Evolutionary conservation across 345 rosid genomes (phyloP), one percentile per base, ranked within the genome.

Genomic region (Camelina neglecta): DNA sequence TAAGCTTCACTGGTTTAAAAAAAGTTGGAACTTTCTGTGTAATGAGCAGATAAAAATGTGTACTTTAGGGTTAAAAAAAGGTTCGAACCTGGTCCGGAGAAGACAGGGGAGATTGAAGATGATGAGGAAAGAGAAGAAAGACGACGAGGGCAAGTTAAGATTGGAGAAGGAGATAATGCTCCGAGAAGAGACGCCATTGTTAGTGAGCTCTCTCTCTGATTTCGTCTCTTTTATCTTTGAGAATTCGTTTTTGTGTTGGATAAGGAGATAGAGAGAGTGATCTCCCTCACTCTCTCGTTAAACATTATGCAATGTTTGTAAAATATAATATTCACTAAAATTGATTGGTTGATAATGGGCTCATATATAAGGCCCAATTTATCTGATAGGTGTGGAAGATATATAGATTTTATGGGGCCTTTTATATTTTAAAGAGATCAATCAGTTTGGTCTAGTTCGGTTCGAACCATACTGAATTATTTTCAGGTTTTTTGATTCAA

Each of bases 101-200:
- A 68, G 61, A 20, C 9, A 16, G 77, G 80, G 60, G 87, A 76
- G 29, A 82, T 1, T 23, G 80, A 69, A 53, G 83, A 60, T 57
- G 56, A 23, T 24, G 83, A 78, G 60, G 86, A 56, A 54, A 81
- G 50, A 55, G 83, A 76, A 65, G 83, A 81, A 75, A 79, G 82
- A 54, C 85, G 82, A 35, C 83, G 81, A 31, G 41, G 11, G 42
- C 82, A 63, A 21, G 82, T 79, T 54, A 82, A 81, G 73, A 86
- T 57, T 56, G 88, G 82, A 11, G 87, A 82, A 67, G 84, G 67
- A 75, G 63, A 50, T 20, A 86, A 59, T 51, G 86, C 33, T 75
- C 95, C 90, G 10, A 87, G 79, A 16, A 84, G 67, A 12, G 90
- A 82, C 55, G 88, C 93, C 98, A 89, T 75, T 75, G 69, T 42